Evolutionary conservation across 1,284 basidiomycete species (phyloP).

Genomic region (Anthracocystis walkeri): DNA sequence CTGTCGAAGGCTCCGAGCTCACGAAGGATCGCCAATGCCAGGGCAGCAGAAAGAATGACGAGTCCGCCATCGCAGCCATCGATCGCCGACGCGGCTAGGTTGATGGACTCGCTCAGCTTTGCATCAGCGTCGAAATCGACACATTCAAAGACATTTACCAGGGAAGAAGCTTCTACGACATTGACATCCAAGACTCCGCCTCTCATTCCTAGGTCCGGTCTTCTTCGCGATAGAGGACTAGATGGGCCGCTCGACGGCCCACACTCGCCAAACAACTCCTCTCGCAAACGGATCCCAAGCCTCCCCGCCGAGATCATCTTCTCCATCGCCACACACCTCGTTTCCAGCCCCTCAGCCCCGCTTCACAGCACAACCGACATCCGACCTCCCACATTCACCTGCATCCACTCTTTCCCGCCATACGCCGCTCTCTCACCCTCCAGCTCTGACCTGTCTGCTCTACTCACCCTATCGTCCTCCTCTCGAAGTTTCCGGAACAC

Average conservation of each 20-base stretch:
- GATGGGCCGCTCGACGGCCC: neutral
- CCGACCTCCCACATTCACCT: slow-evolving; percentile 3
- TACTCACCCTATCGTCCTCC: slow-evolving; percentile 18
- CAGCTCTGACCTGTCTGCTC: neutral
- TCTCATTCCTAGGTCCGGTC: too few relatives aligned
- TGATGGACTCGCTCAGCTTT: slow-evolving; percentile 34
- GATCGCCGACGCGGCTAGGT: slow-evolving; percentile 31
- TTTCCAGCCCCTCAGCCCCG: neutral
- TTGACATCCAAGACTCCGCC: too few relatives aligned
- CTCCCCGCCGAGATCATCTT: slow-evolving; percentile 34
- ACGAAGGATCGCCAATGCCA: neutral
- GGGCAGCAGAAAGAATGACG: slow-evolving; percentile 17
- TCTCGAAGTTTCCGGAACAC: slow-evolving; percentile 19
- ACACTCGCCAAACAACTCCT: neutral
- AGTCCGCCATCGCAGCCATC: slow-evolving; percentile 28
- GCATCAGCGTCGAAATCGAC: neutral
- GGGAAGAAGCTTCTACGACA: too few relatives aligned
- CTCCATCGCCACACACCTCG: slow-evolving; percentile 21
- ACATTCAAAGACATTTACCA: neutral
- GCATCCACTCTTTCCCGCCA: slow-evolving; percentile 6
- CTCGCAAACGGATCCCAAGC: neutral
- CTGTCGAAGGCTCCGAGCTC: neutral
- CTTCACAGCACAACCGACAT: neutral
- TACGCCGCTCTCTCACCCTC: neutral
- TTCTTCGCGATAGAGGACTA: neutral